These are phyloP conservation scores for Dentipellis sp. DNA, from an alignment of 768 basidiomycete genomes.

Conservation along the genomic window DNA sequence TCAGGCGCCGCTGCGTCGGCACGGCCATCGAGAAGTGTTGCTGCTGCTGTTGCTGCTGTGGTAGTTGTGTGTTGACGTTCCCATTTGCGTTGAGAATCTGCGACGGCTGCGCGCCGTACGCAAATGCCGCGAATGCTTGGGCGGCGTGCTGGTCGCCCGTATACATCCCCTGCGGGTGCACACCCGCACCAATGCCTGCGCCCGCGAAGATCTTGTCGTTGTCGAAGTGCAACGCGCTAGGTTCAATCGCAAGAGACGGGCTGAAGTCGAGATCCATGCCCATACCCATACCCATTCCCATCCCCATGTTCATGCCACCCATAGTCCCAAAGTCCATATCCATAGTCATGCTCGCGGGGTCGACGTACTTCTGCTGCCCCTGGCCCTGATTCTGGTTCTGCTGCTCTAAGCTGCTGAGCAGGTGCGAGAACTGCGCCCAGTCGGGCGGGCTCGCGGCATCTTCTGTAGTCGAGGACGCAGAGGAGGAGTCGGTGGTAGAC, in stretches of 20 bases:
- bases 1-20: conserved; percentile 31
- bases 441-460: conserved; percentile 13
- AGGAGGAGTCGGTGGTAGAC: not conserved
- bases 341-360: not conserved
- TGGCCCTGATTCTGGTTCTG: not conserved
- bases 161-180: not conserved
- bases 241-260: conserved; percentile 53
- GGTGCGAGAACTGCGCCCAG: conserved; percentile 15
- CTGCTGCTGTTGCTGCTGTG: conserved; percentile 9
- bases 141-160: conserved; percentile 5
- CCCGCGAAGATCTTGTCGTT: not conserved
- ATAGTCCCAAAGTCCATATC: conserved; percentile 33
- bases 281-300: not conserved
- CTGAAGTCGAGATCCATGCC: conserved; percentile 55
- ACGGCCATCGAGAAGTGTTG: conserved; percentile 10
- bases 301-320: conserved; percentile 49
- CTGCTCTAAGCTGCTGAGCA: conserved; percentile 5
- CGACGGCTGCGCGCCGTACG: conserved; percentile 5
- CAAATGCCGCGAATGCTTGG: conserved; percentile 19
- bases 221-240: conserved; percentile 49
- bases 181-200: not conserved
- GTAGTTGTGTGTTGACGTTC: not conserved
- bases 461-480: conserved; percentile 6
- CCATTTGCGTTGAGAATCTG: not conserved
- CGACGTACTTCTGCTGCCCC: not conserved